Base-by-base conservation (phyloP, 148 eudicot genomes). In the Silene latifolia region DNA sequence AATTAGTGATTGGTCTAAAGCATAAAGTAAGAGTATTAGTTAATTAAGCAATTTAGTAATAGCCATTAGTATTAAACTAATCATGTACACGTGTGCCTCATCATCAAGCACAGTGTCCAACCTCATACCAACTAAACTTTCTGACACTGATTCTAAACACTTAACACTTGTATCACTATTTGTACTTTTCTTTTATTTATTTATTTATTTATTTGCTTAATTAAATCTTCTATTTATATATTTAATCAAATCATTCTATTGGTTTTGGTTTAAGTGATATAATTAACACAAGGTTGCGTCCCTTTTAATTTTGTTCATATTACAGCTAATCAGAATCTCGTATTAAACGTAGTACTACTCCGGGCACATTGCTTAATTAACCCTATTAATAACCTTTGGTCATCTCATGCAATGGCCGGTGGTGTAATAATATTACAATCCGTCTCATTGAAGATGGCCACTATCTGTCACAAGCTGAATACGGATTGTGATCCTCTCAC, bases 71-170 rank as follows among this genome's bases (percentile, higher is more conserved):
- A 81, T 60, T 81, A 62, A 15, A 81, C 2, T 69, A 82, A 71
- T 58, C 15, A 65, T 11, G 13, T 25, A 76, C 83, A 82, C 85
- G 85, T 82, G 82, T 79, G 85, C 73, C 20, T 78, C 85, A 78
- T 82, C 82, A 78, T 78, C 74, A 66, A 76, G 77, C 65, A 39
- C 62, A 76, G 63, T 42, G 57, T 65, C 75, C 80, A 78, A 72
- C 79, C 73, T 63, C 71, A 79, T 15, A 75, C 82, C 74, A 72
- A 82, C 72, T 69, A 67, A 75, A 72, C 35, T 32, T 32, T 32
- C 35, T 32, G 35, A 32, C 35, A 4, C 35, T 32, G 35, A 32
- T 32, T 32, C 35, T 27, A 2, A 27, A 27, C 2, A 27, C 29
- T 32, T 27, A 27, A 27, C 29, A 27, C 29, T 27, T 27, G 29